Evolutionary conservation across 352 stramenopile genomes (phyloP), one percentile per base, ranked within the genome.

Genomic region (Phytophthora colocasiae): DNA sequence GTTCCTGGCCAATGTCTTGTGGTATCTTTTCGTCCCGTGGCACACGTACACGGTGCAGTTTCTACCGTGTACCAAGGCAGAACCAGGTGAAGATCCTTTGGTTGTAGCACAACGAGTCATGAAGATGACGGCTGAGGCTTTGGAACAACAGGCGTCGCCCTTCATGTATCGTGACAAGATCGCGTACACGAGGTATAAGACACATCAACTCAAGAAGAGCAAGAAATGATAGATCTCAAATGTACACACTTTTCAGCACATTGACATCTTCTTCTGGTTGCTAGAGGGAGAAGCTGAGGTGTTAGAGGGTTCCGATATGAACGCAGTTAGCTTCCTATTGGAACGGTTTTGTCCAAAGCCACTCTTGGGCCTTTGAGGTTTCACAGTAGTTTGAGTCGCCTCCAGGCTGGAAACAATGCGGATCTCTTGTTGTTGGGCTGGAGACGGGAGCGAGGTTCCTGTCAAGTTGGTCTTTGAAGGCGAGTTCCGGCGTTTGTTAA

Each of bases 151-250:
- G 15, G 69, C 78, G 1, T 90, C 81, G 17, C 81, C 83, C 6
- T 92, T 90, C 62, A 60, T 92, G 26, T 92, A 92, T 49, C 79
- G 81, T 22, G 81, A 92, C 65, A 92, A 92, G 58, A 90, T 89
- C 54, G 58, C 77, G 5, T 88, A 71, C 62, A 90, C 78, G 49
- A 67, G 80, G 38, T 90, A 87, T 69, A 89, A 69, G 49, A 80
- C 66, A 1, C 71, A 73, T 34, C 74, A 89, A 58, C 58, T 85
- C 59, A 80, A 85, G 44, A 83, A 83, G 52, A 72, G 58, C 26
- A 90, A 77, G 46, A 82, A 76, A 43, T 77, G 10, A 34, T 34
- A 34, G 29, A 34, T 3, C 2, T 11, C 8, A 4, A 36, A 36
- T 36, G 31, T 36, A 36, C 8, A 36, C 31, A 36, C 31, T 36